A percentile compares a stretch with the other conserved stretches of the same genome.
These are phyloP conservation scores for Thalassiosira exigua DNA, from an alignment of 352 stramenopile genomes.

Conservation along the genomic window DNA sequence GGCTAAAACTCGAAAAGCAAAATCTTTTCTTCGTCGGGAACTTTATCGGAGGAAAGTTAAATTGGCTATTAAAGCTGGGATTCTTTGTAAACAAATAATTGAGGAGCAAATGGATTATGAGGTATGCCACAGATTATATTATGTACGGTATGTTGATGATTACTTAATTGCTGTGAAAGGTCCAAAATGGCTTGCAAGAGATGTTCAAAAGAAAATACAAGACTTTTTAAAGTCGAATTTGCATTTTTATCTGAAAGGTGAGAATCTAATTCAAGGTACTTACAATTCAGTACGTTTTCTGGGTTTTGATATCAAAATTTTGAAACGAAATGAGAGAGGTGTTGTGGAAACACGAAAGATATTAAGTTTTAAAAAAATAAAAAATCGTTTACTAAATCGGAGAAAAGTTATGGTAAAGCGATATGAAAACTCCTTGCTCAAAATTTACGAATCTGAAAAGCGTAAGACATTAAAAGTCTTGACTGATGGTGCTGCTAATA, in stretches of 20 bases:
- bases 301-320: constrained; percentile 5
- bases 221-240: constrained; percentile 33
- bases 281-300: constrained; percentile 8
- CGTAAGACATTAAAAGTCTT: constrained; percentile 8
- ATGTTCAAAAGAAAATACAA: constrained; percentile 34
- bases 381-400: constrained; percentile 8
- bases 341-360: constrained; percentile 5
- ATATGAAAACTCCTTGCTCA: constrained; percentile 7
- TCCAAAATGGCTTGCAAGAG: constrained; percentile 26
- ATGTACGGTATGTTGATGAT: constrained; percentile 23
- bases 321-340: constrained; percentile 2
- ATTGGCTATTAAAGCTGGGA: constrained; percentile 20
- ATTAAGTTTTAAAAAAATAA: constrained; percentile 8
- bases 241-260: constrained; percentile 26
- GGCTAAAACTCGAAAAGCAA: constrained; percentile 24
- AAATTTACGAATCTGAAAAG: constrained; percentile 10
- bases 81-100: constrained; percentile 16
- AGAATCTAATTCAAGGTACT: constrained; percentile 2
- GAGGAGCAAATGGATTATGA: constrained; percentile 13
- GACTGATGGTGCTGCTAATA: constrained; percentile 4
- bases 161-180: constrained; percentile 25
- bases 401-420: constrained; percentile 8
- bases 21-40: constrained; percentile 17
- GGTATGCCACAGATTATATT: constrained; percentile 17
- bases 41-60: constrained; percentile 27